These are phyloP conservation scores for Daldinia loculata DNA, from an alignment of 495 filamentous ascomycete species.

Conservation along the genomic window DNA sequence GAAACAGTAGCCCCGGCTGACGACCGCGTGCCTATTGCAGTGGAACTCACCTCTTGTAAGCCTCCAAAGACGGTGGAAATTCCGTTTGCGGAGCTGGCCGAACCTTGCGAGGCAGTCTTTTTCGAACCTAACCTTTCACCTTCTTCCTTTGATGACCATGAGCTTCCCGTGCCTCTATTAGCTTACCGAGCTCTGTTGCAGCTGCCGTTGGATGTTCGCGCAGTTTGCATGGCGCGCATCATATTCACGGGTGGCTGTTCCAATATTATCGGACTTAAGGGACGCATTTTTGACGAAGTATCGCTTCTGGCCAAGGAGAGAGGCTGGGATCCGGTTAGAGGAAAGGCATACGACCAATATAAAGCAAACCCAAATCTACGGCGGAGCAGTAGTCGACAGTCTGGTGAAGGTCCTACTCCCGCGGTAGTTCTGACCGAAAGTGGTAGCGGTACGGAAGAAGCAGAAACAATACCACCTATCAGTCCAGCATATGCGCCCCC, in stretches of 20 bases:
- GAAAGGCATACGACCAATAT: constrained; percentile 66
- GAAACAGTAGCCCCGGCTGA: constrained; percentile 41
- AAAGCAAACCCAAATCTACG: constrained; percentile 60
- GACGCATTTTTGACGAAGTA: constrained; percentile 81
- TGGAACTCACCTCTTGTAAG: constrained; percentile 59
- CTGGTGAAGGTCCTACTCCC: constrained; percentile 37
- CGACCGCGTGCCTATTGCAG: constrained; percentile 47
- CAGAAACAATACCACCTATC: constrained; percentile 19
- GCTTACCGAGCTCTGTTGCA: constrained; percentile 78
- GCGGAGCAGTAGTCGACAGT: constrained; percentile 50
- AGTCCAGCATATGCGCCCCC: constrained; percentile 57
- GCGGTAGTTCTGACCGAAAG: constrained; percentile 11
- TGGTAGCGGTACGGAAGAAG: constrained; percentile 30
- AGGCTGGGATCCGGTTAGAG: constrained; percentile 80
- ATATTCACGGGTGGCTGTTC: constrained; percentile 86
- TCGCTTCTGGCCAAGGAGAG: constrained; percentile 64
- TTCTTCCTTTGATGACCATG: constrained; percentile 79
- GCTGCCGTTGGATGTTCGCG: constrained; percentile 82
- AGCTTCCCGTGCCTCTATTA: constrained; percentile 75
- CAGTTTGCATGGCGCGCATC: constrained; percentile 88
- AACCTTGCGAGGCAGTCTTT: constrained; percentile 78
- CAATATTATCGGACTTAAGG: constrained; percentile 80
- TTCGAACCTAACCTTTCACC: constrained; percentile 63
- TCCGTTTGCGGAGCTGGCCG: constrained; percentile 71
- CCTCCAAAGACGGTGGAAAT: constrained; percentile 64